Conservation (phyloP, 2,329 filamentous ascomycete genomes). For the Anisogramma anomala region DNA sequence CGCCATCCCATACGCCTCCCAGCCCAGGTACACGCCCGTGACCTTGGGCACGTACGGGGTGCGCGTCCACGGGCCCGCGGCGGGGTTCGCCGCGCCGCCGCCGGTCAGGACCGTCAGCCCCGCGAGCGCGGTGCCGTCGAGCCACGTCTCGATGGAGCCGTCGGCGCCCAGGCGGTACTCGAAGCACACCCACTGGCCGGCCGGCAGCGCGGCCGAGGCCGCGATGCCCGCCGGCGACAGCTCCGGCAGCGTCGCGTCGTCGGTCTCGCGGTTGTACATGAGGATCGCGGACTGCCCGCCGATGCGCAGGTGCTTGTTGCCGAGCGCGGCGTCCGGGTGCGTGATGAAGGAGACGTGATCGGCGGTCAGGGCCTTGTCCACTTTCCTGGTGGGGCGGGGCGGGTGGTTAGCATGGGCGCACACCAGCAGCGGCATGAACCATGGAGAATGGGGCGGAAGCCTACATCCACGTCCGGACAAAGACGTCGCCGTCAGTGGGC, state of each 20-base stretch:
- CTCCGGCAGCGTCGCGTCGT: constrained; percentile 51
- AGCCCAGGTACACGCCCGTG: constrained; percentile 47
- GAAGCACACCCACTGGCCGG: constrained; percentile 45
- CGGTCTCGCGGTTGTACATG: constrained; percentile 53
- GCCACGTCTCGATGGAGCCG: constrained; percentile 49
- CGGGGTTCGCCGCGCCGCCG: constrained; percentile 35
- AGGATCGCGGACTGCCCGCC: constrained; percentile 49
- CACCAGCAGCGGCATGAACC: too few relatives aligned
- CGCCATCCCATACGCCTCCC: constrained; percentile 51
- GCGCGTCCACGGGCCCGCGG: constrained; percentile 41
- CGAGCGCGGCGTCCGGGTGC: constrained; percentile 47
- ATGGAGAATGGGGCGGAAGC: too few relatives aligned
- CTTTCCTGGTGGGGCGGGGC: constrained; percentile 31
- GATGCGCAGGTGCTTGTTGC: constrained; percentile 50
- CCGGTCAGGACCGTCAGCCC: constrained; percentile 41
- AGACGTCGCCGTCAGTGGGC: constrained; percentile 45
- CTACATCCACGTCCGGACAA: constrained; percentile 45
- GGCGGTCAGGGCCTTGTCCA: constrained; percentile 43
- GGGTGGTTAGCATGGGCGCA: too few relatives aligned
- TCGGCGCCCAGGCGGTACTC: constrained; percentile 49
- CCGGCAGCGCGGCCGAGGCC: constrained; percentile 37
- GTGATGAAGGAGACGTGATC: constrained; percentile 53
- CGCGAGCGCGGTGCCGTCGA: constrained; percentile 38
- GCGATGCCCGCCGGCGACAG: constrained; percentile 48
- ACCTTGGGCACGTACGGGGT: constrained; percentile 39